Percentiles rank a stretch among this genome's conserved stretches.
phyloP scores from a whole-genome alignment of 1,284 basidiomycete genomes.

The Apiotrichum sp. region DNA sequence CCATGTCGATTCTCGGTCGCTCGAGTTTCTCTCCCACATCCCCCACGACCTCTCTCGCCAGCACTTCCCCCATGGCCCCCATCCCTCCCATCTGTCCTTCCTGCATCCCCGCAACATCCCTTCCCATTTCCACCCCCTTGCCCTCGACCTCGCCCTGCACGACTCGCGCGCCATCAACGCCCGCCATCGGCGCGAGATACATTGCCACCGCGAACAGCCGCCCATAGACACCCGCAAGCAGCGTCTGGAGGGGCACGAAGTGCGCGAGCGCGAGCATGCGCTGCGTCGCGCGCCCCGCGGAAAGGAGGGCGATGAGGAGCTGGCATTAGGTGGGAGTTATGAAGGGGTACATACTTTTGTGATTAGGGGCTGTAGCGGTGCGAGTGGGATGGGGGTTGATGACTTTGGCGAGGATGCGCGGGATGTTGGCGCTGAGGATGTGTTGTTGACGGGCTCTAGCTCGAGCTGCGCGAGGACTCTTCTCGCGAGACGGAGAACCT shows the following conservation, averaged over 20 bases:
- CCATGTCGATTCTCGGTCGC: too few relatives aligned
- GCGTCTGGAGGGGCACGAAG: slow-evolving; percentile 38
- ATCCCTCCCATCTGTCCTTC: too few relatives aligned
- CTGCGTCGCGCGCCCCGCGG: slow-evolving; percentile 7
- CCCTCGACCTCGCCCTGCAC: background rate
- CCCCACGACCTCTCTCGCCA: too few relatives aligned
- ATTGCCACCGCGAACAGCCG: slow-evolving; percentile 26
- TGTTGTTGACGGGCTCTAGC: too few relatives aligned
- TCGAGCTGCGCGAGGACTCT: background rate
- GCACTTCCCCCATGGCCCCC: too few relatives aligned
- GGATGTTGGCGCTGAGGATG: background rate
- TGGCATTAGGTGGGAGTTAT: background rate
- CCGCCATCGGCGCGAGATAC: slow-evolving; percentile 2
- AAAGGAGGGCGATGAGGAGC: slow-evolving; percentile 12
- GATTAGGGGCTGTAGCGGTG: too few relatives aligned
- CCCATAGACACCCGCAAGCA: slow-evolving; percentile 28
- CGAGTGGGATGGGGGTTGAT: background rate
- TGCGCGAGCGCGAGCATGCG: slow-evolving; percentile 22
- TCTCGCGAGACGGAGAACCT: slow-evolving; percentile 13
- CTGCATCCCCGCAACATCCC: too few relatives aligned
- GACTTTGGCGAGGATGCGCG: background rate
- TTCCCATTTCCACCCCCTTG: background rate
- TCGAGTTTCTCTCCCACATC: too few relatives aligned
- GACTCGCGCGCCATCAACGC: background rate
- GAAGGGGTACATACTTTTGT: background rate